Conservation (phyloP, 2,329 filamentous ascomycete genomes). For the Trichothecium roseum region DNA sequence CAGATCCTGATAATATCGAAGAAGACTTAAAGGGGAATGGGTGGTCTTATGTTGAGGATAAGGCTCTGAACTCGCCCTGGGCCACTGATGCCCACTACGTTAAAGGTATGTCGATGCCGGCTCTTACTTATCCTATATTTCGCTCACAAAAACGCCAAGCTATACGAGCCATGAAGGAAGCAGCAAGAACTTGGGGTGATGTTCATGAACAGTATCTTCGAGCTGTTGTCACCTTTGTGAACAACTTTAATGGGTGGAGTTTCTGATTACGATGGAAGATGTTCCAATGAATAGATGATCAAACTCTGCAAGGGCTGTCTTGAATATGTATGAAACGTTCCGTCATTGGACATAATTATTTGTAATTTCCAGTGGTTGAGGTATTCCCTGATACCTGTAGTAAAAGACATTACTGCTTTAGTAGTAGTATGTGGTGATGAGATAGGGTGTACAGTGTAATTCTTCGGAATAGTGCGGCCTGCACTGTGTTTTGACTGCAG, state of each 20-base stretch:
- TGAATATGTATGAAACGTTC: background rate
- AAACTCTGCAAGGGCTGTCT: background rate
- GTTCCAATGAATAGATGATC: background rate
- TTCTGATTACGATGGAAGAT: constrained; percentile 15
- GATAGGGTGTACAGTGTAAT: background rate
- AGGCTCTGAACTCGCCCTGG: constrained; percentile 58
- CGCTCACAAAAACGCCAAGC: constrained; percentile 27
- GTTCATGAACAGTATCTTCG: constrained; percentile 54
- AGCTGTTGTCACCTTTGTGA: constrained; percentile 60
- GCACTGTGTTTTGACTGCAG: background rate
- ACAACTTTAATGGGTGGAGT: constrained; percentile 62
- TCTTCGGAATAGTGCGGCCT: background rate
- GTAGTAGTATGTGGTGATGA: too few species aligned
- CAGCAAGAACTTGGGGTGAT: constrained; percentile 65
- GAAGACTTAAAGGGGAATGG: constrained; percentile 49
- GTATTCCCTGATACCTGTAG: too few species aligned
- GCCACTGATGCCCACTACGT: constrained; percentile 74
- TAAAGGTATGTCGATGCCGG: constrained; percentile 47
- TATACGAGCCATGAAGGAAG: constrained; percentile 64
- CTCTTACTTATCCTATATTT: background rate
- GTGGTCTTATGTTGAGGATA: constrained; percentile 69
- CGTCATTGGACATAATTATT: too few species aligned
- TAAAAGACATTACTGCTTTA: too few species aligned
- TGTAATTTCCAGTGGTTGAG: too few species aligned
- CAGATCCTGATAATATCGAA: constrained; percentile 56